phyloP scores from a whole-genome alignment of 1,284 basidiomycete genomes.

The Ustilago xerochloae region DNA sequence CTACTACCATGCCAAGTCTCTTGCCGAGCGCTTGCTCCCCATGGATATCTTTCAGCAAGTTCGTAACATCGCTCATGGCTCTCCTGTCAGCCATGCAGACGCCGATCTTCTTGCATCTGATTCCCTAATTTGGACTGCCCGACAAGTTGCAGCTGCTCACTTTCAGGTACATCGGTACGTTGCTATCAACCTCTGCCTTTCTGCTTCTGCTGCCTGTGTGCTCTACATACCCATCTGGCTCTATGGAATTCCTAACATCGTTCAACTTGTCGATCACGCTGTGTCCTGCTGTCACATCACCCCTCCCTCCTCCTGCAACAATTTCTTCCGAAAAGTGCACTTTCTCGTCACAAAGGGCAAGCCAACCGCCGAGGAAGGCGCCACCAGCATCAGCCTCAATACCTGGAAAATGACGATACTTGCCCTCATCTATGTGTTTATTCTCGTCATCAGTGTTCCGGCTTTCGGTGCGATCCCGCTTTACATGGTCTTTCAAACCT shows the following conservation, averaged over 20 bases:
- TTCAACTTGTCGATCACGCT: constrained; percentile 5
- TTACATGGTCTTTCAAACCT: constrained; percentile 2
- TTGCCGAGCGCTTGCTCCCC: background rate
- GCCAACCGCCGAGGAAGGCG: background rate
- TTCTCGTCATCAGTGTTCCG: constrained; percentile 8
- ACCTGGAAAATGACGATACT: constrained; percentile 36
- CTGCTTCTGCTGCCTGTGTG: background rate
- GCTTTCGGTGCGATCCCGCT: constrained; percentile 12
- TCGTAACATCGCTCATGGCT: background rate
- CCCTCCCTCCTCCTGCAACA: background rate
- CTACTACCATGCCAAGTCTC: constrained; percentile 5
- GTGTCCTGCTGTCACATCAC: background rate
- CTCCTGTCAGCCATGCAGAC: background rate
- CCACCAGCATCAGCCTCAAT: background rate
- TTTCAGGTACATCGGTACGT: constrained; percentile 1
- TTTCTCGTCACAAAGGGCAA: constrained; percentile 13
- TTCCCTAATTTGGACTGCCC: constrained; percentile 6
- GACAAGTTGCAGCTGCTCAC: background rate
- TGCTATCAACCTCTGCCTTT: constrained; percentile 4
- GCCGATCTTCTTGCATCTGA: constrained; percentile 12
- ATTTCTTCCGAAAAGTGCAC: background rate
- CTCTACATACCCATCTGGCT: background rate
- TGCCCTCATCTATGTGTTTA: constrained; percentile 2
- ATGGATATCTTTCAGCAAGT: background rate
- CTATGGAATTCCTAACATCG: constrained; percentile 7